Conservation (phyloP, 148 eudicot genomes). For the Chenopodium quinoa region DNA sequence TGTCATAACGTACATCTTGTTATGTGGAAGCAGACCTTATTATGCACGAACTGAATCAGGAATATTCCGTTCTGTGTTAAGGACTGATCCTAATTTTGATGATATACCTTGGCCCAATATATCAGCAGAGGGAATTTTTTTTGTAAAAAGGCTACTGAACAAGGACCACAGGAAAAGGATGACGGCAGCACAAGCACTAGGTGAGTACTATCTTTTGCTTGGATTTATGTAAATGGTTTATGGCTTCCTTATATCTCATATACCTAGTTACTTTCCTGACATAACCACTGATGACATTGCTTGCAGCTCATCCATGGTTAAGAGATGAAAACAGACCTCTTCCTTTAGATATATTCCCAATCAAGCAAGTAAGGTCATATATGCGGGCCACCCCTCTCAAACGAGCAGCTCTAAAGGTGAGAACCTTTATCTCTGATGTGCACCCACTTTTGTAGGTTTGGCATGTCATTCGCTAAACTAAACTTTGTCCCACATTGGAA, state of each 20-base stretch:
- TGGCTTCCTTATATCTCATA: not conserved
- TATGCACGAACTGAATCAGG: slow-evolving; percentile 99
- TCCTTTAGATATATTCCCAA: slow-evolving; percentile 74
- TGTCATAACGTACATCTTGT: slow-evolving; percentile 85
- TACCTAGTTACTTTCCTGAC: slow-evolving; percentile 4
- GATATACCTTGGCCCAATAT: slow-evolving; percentile 91
- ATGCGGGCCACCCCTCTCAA: slow-evolving; percentile 69
- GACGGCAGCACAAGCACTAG: slow-evolving; percentile 93
- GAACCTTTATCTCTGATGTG: not conserved
- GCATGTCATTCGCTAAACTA: not conserved
- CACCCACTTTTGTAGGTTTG: not conserved
- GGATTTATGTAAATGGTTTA: not conserved
- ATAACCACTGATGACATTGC: slow-evolving; percentile 11
- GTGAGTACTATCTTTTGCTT: slow-evolving; percentile 38
- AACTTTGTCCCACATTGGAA: not conserved
- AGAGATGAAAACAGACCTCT: slow-evolving; percentile 51
- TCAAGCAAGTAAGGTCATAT: slow-evolving; percentile 73
- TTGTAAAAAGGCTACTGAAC: slow-evolving; percentile 82
- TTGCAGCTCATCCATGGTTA: slow-evolving; percentile 99
- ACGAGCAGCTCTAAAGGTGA: slow-evolving; percentile 82
- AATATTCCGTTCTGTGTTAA: slow-evolving; percentile 83
- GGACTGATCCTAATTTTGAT: slow-evolving; percentile 84
- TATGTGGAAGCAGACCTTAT: slow-evolving; percentile 98
- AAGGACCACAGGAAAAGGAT: slow-evolving; percentile 97
- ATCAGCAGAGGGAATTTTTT: slow-evolving; percentile 83